Conservation (phyloP, 805 yeast genomes). For the Yarrowia sp. region DNA sequence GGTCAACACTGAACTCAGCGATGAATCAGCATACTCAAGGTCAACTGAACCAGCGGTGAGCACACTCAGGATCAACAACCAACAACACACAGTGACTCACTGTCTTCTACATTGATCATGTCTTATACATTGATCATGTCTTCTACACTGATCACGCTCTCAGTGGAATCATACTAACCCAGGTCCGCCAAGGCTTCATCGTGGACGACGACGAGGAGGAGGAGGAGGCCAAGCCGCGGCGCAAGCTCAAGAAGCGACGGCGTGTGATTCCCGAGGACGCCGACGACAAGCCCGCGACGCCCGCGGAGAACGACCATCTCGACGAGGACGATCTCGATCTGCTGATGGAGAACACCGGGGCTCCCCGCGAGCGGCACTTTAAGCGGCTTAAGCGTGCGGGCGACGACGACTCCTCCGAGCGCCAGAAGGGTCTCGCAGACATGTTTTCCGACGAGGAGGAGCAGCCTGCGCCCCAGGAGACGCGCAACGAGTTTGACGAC, state of each 20-base stretch:
- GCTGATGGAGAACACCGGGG: conserved; percentile 83
- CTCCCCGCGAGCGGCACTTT: conserved; percentile 46
- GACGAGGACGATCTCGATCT: conserved; percentile 96
- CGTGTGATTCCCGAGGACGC: conserved; percentile 27
- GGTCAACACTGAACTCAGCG: too few species aligned
- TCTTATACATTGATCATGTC: too few species aligned
- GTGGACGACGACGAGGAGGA: conserved; percentile 88
- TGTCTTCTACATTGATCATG: too few species aligned
- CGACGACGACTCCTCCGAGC: conserved; percentile 40
- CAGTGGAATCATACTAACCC: background rate
- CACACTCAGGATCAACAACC: too few species aligned
- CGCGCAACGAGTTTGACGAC: conserved; percentile 79
- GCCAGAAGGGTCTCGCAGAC: conserved; percentile 52
- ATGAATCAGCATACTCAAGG: too few species aligned
- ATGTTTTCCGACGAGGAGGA: conserved; percentile 63
- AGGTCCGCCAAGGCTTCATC: conserved; percentile 85
- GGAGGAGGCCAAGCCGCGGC: conserved; percentile 43
- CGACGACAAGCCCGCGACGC: background rate
- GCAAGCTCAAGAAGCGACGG: conserved; percentile 33
- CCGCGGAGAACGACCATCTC: conserved; percentile 39
- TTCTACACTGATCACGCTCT: background rate
- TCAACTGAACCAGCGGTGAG: too few species aligned
- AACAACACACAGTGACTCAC: too few species aligned
- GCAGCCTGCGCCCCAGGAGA: conserved; percentile 33
- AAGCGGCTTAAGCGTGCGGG: conserved; percentile 82